Evolutionary conservation across 495 filamentous ascomycete species (phyloP).

Genomic region (Penicillium bialowiezense): DNA sequence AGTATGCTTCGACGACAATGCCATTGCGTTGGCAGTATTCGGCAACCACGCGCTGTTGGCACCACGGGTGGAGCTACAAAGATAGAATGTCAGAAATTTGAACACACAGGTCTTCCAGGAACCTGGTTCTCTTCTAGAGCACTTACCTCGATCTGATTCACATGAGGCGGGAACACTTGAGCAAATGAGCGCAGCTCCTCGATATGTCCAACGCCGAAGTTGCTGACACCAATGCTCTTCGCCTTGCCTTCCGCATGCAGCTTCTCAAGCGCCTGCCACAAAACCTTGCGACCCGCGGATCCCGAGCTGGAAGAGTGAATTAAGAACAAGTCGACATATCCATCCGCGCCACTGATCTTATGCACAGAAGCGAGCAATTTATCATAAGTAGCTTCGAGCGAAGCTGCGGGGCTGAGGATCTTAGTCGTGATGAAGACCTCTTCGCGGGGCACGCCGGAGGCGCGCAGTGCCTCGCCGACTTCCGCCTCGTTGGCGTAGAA

Average conservation of each 20-base stretch:
- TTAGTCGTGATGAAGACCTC: slow-evolving; percentile 69
- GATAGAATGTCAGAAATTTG: neutral
- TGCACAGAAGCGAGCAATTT: slow-evolving; percentile 58
- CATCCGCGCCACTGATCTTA: slow-evolving; percentile 56
- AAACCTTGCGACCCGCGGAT: slow-evolving; percentile 47
- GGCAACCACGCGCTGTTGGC: slow-evolving; percentile 59
- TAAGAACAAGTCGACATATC: slow-evolving; percentile 69
- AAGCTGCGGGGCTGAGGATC: slow-evolving; percentile 55
- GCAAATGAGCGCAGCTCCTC: slow-evolving; percentile 62
- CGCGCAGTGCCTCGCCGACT: slow-evolving; percentile 60
- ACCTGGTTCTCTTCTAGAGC: neutral
- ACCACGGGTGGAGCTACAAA: slow-evolving; percentile 62
- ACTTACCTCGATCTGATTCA: slow-evolving; percentile 68
- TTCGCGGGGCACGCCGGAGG: slow-evolving; percentile 51
- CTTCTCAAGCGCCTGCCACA: slow-evolving; percentile 67
- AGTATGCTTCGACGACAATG: slow-evolving; percentile 67
- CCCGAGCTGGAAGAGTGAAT: slow-evolving; percentile 63
- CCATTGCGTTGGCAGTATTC: slow-evolving; percentile 58
- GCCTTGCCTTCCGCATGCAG: slow-evolving; percentile 55
- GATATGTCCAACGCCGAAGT: slow-evolving; percentile 61
- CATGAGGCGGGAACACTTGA: slow-evolving; percentile 60
- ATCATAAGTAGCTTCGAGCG: slow-evolving; percentile 55
- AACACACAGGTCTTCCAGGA: neutral
- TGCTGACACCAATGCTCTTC: slow-evolving; percentile 67
- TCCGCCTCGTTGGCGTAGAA: slow-evolving; percentile 66